These are phyloP conservation scores for Fusarium piperis DNA, from an alignment of 2,329 filamentous ascomycete genomes.

Conservation along the genomic window DNA sequence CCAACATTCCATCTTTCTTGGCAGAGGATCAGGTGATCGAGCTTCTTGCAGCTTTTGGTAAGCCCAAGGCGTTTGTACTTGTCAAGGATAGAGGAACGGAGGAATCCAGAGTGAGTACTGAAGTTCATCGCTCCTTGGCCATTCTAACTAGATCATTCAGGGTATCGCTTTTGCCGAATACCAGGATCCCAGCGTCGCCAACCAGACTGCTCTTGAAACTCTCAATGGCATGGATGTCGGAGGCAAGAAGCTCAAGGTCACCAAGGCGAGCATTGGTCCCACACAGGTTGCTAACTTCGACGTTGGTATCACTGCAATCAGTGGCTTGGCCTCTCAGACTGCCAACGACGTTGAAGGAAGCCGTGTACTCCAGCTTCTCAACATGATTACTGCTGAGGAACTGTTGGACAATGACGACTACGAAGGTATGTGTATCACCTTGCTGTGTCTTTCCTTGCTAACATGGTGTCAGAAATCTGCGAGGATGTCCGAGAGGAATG, in stretches of 20 bases:
- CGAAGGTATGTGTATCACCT: slow-evolving; percentile 70
- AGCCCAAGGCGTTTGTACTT: slow-evolving; percentile 89
- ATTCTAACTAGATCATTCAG: slow-evolving; percentile 63
- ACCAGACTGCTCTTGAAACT: slow-evolving; percentile 87
- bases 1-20: slow-evolving; percentile 88
- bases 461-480: slow-evolving; percentile 78
- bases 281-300: slow-evolving; percentile 93
- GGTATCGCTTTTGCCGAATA: slow-evolving; percentile 99
- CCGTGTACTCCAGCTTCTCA: slow-evolving; percentile 89
- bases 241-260: slow-evolving; percentile 84
- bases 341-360: slow-evolving; percentile 81
- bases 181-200: slow-evolving; percentile 73
- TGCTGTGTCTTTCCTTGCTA: slow-evolving; percentile 41
- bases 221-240: slow-evolving; percentile 94
- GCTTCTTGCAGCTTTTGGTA: slow-evolving; percentile 88
- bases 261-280: slow-evolving; percentile 89
- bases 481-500: slow-evolving; percentile 96
- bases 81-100: slow-evolving; percentile 88
- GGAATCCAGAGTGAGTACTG: slow-evolving; percentile 79
- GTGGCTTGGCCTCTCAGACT: slow-evolving; percentile 92
- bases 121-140: too few species aligned
- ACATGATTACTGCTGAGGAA: slow-evolving; percentile 98
- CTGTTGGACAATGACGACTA: slow-evolving; percentile 94
- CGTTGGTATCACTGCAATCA: slow-evolving; percentile 97
- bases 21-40: slow-evolving; percentile 92